Evolutionary conservation across 1,284 basidiomycete species (phyloP), one percentile per base, ranked within the genome.

Genomic region (Leccinum pallidistipes): DNA sequence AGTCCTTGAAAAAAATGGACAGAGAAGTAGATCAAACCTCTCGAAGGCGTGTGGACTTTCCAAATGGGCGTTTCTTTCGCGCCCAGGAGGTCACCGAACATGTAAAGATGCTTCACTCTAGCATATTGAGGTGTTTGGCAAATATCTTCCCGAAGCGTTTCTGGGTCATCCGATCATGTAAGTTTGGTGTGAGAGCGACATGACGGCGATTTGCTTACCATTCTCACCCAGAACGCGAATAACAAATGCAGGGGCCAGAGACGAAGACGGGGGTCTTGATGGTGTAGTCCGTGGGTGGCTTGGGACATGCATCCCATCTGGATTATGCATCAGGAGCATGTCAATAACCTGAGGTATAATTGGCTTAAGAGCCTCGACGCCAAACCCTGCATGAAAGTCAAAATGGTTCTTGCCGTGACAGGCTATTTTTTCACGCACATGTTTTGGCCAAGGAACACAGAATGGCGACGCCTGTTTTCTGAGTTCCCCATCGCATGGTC

Each of bases 391-490:
- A 27, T 5, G 27, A 29, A n/a, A 7, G 16, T 40, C 16, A 38
- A 40, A 3, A 10, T 16, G 7, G 0, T 54, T 24, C 32, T 24
- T 27, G 54, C 8, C 2, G 2, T 12, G 34, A 27, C 14, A 7
- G 12, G 12, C 12, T 18, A 24, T 18, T 31, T 24, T 24, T 14
- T n/a, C 5, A 55, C 64, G n/a, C 24, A 65, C 64, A 62, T 29
- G 64, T 62, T 34, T 65, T 53, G 9, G 64, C 64, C 51, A 65
- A 53, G 29, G 64, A 62, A 8, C 60, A 65, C 34, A 65, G 34
- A 18, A 65, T 65, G 16, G 55, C 57, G 5, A 59, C 57, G 5
- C 64, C 64, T 29, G 52, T 49, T 40, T 50, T 59, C 57, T 65
- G 64, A 5, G 57, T 56, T 34, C 18, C 62, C 64, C 64, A 65